A percentile compares a stretch with the other conserved stretches of the same genome.
Evolutionary conservation across 345 rosid species (phyloP).

Genomic region (Boechera stricta): DNA sequence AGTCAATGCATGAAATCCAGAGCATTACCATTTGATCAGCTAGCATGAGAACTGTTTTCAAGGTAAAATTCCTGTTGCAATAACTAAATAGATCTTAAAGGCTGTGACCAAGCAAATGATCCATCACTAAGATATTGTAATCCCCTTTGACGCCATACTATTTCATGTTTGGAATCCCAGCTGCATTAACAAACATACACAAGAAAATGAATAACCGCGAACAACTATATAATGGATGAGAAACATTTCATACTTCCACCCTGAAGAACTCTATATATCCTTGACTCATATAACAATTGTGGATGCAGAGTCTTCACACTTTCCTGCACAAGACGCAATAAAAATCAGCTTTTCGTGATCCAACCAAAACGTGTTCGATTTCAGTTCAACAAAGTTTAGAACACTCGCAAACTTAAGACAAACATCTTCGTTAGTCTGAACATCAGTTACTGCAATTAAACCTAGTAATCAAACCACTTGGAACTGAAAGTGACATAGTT

Average conservation of each 20-base stretch:
- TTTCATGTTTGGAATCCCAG: neutral
- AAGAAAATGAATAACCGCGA: neutral
- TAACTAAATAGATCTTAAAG: neutral
- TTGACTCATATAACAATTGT: neutral
- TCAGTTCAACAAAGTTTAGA: neutral
- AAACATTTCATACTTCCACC: neutral
- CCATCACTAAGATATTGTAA: neutral
- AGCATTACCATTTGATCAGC: slow-evolving; percentile 2
- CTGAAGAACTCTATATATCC: neutral
- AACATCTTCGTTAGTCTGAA: neutral
- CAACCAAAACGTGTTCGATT: neutral
- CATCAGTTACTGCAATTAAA: neutral
- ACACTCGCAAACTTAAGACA: neutral
- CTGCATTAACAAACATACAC: neutral
- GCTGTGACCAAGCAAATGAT: neutral
- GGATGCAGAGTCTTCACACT: neutral
- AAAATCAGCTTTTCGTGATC: neutral
- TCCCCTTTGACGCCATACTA: neutral
- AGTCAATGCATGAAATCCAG: neutral
- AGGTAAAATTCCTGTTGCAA: neutral
- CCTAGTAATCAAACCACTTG: neutral
- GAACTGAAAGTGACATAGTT: neutral
- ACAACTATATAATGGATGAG: neutral
- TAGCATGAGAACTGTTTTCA: neutral
- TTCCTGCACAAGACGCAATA: neutral